phyloP scores from a whole-genome alignment of 371 early-diverging fungal species.

The Actinomortierella ambigua region DNA sequence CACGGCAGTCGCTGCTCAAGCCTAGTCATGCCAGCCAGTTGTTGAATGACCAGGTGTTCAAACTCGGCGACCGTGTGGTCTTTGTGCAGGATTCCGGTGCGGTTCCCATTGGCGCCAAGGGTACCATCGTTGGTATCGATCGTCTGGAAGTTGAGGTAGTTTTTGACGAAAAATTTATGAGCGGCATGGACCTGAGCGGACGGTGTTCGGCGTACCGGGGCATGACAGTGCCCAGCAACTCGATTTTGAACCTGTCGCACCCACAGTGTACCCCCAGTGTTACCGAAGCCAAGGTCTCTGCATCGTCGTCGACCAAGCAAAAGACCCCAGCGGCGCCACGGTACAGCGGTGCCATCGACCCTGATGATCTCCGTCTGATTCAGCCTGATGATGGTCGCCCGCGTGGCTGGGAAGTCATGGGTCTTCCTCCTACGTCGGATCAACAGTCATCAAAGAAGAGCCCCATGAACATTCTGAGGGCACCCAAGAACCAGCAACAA shows the following conservation, averaged over 20 bases:
- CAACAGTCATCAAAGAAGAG: conserved; percentile 20
- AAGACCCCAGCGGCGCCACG: conserved; percentile 7
- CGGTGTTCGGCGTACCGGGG: conserved; percentile 75
- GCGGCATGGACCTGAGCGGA: conserved; percentile 78
- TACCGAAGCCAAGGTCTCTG: neutral
- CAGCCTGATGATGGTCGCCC: conserved; percentile 19
- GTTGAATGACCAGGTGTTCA: conserved; percentile 77
- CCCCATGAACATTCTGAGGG: conserved; percentile 14
- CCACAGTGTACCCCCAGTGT: conserved; percentile 49
- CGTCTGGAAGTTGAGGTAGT: conserved; percentile 79
- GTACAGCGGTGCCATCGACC: conserved; percentile 21
- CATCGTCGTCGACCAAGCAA: conserved; percentile 2
- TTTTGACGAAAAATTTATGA: conserved; percentile 84
- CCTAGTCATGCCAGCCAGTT: conserved; percentile 77
- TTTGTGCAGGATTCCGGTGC: conserved; percentile 77
- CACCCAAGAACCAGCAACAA: neutral
- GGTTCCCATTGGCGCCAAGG: conserved; percentile 81
- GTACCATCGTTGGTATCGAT: conserved; percentile 85
- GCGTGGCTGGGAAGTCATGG: conserved; percentile 42
- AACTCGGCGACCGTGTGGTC: conserved; percentile 88
- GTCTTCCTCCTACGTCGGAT: conserved; percentile 22
- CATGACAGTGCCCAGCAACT: conserved; percentile 59
- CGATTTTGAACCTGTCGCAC: conserved; percentile 65
- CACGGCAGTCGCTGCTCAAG: conserved; percentile 65
- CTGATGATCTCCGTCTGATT: conserved; percentile 16